Percentiles rank a stretch among this genome's conserved stretches.
phyloP scores from a whole-genome alignment of 2,329 filamentous ascomycete species.

The Phaeosphaeriaceae sp. region DNA sequence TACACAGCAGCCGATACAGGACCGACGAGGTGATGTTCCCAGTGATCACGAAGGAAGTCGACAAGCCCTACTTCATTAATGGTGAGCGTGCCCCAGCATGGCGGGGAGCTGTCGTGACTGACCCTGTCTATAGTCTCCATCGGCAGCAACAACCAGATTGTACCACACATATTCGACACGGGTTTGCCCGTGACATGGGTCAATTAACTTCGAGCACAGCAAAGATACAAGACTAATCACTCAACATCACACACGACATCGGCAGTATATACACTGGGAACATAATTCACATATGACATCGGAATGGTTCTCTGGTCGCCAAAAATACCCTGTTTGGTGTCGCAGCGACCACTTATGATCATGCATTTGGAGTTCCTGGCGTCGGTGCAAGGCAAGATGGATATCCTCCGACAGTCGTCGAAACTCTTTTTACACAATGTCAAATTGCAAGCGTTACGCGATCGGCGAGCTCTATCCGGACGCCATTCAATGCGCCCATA shows the following conservation, averaged over 20 bases:
- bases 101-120: neutral
- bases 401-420: neutral
- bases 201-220: neutral
- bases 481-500: neutral
- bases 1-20: neutral
- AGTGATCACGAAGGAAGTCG: neutral
- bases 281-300: constrained; percentile 4
- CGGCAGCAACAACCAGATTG: constrained; percentile 4
- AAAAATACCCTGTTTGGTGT: constrained; percentile 1
- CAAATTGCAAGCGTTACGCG: neutral
- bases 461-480: constrained; percentile 4
- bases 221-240: neutral
- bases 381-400: neutral
- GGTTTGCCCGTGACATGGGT: neutral
- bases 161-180: neutral
- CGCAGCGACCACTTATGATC: neutral
- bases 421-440: neutral
- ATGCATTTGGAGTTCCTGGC: neutral
- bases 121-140: neutral
- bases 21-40: neutral
- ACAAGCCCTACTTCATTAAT: neutral
- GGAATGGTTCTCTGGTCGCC: neutral
- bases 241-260: constrained; percentile 5
- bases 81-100: neutral
- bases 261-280: neutral